Conservation (phyloP, 805 yeast species). For the Ogataea corticis region DNA sequence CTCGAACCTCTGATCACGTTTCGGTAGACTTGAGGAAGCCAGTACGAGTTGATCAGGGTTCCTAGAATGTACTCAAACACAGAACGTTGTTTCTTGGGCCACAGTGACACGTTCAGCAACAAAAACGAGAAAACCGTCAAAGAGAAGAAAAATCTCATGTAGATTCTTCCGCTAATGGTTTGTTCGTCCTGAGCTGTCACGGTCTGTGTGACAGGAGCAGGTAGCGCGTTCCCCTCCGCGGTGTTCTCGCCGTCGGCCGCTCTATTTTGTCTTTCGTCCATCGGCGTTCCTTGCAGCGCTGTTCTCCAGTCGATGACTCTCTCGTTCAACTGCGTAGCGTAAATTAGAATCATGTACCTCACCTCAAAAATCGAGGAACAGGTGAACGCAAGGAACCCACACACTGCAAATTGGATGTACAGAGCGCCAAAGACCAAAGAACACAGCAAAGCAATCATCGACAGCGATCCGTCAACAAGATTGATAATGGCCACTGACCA, state of each 20-base stretch:
- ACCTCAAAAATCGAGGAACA: slow-evolving; percentile 74
- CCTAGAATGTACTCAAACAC: slow-evolving; percentile 58
- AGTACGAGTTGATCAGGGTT: slow-evolving; percentile 61
- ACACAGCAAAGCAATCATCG: slow-evolving; percentile 60
- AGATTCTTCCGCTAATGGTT: slow-evolving; percentile 55
- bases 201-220: slow-evolving; percentile 24
- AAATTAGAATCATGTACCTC: slow-evolving; percentile 67
- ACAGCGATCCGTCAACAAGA: slow-evolving; percentile 66
- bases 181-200: slow-evolving; percentile 48
- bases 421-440: slow-evolving; percentile 56
- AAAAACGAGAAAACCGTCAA: slow-evolving; percentile 57
- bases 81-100: slow-evolving; percentile 60
- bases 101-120: slow-evolving; percentile 54
- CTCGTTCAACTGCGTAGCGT: slow-evolving; percentile 72
- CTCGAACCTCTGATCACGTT: slow-evolving; percentile 70
- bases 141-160: slow-evolving; percentile 55
- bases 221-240: slow-evolving; percentile 18
- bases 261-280: slow-evolving; percentile 35
- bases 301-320: slow-evolving; percentile 65
- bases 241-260: slow-evolving; percentile 17
- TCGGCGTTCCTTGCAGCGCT: slow-evolving; percentile 59
- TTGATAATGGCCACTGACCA: slow-evolving; percentile 66
- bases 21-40: slow-evolving; percentile 88
- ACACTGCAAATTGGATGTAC: slow-evolving; percentile 66
- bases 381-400: slow-evolving; percentile 68